Conservation (phyloP, 257 asterid genomes). For the Solanum tarijense region DNA sequence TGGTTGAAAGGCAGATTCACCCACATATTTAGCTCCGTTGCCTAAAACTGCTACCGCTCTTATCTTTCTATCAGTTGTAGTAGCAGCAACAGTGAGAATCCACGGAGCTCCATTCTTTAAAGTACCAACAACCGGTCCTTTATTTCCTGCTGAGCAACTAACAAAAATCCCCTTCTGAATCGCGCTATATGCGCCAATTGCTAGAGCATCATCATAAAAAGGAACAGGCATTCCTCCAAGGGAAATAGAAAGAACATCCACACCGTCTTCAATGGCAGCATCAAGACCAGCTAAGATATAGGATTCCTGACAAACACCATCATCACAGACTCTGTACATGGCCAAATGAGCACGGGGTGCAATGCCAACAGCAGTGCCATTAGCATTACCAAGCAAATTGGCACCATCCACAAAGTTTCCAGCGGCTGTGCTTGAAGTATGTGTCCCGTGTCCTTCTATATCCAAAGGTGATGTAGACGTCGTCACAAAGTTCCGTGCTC, state of each 20-base stretch:
- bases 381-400: constrained; percentile 4
- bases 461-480: background rate
- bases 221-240: constrained; percentile 1
- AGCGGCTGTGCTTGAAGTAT: constrained; percentile 16
- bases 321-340: constrained; percentile 9
- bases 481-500: background rate
- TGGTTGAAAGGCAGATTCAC: constrained; percentile 15
- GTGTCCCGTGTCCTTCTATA: constrained; percentile 5
- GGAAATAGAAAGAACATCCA: constrained; percentile 16
- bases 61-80: constrained; percentile 13
- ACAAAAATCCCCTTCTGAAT: constrained; percentile 13
- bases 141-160: constrained; percentile 16
- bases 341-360: constrained; percentile 18
- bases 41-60: constrained; percentile 11
- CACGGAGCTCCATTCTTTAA: constrained; percentile 17
- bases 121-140: constrained; percentile 3
- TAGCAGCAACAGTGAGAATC: constrained; percentile 28
- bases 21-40: constrained; percentile 5
- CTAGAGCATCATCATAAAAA: constrained; percentile 1
- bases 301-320: background rate
- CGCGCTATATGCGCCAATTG: constrained; percentile 14
- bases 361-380: constrained; percentile 16
- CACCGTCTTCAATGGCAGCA: constrained; percentile 12
- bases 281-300: constrained; percentile 11
- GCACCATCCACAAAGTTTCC: constrained; percentile 12